Evolutionary conservation across 2,329 filamentous ascomycete species (phyloP).

Genomic region (Phaeosphaeriaceae sp.): DNA sequence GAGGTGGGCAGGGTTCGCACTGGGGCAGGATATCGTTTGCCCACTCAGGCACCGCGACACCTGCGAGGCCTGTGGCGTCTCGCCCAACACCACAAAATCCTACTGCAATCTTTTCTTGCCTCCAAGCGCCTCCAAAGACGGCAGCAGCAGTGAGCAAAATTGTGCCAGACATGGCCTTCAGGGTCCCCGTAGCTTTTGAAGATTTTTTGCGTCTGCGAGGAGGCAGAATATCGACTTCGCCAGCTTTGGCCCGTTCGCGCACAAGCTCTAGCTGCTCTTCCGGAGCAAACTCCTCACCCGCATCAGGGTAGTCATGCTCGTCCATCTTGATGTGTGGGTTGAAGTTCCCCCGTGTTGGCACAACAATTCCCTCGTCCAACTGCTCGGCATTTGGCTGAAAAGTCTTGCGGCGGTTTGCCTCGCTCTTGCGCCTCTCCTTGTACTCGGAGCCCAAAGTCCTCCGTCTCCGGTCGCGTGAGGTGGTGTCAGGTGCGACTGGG

Average conservation of each 20-base stretch:
- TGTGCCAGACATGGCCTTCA: slow-evolving; percentile 72
- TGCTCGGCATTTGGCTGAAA: slow-evolving; percentile 52
- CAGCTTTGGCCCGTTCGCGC: slow-evolving; percentile 67
- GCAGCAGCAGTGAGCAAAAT: slow-evolving; percentile 73
- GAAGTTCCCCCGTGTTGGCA: slow-evolving; percentile 64
- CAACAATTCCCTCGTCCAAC: slow-evolving; percentile 60
- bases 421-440: slow-evolving; percentile 52
- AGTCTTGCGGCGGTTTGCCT: slow-evolving; percentile 51
- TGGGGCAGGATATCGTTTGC: slow-evolving; percentile 73
- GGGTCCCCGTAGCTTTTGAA: slow-evolving; percentile 54
- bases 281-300: slow-evolving; percentile 91
- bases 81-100: slow-evolving; percentile 88
- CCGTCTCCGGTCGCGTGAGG: slow-evolving; percentile 56
- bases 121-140: slow-evolving; percentile 81
- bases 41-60: slow-evolving; percentile 75
- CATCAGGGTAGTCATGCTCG: slow-evolving; percentile 59
- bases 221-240: slow-evolving; percentile 58
- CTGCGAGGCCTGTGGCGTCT: slow-evolving; percentile 62
- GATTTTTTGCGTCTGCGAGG: slow-evolving; percentile 38
- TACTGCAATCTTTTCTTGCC: slow-evolving; percentile 94
- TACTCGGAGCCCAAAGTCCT: slow-evolving; percentile 56
- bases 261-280: slow-evolving; percentile 81
- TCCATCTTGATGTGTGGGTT: slow-evolving; percentile 56
- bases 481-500: slow-evolving; percentile 54
- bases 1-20: slow-evolving; percentile 88